phyloP scores from a whole-genome alignment of 257 asterid species.

The Apocynum venetum region DNA sequence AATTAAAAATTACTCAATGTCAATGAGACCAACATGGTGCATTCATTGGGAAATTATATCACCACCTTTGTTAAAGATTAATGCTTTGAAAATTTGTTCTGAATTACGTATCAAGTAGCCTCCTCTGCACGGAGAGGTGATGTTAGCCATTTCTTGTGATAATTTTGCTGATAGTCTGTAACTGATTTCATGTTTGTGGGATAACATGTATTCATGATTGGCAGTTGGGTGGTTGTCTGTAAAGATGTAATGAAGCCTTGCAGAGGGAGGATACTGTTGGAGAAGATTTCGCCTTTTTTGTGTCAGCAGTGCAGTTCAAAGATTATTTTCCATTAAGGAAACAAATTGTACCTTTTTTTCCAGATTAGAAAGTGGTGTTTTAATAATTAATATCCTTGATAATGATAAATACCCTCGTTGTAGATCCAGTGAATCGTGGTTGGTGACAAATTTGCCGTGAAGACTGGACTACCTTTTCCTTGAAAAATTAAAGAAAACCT shows the following conservation, averaged over 20 bases:
- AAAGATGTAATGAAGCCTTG: conserved; percentile 18
- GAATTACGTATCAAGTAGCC: background rate
- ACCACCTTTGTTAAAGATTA: background rate
- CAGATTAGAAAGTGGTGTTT: background rate
- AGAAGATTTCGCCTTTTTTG: background rate
- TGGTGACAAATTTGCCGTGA: background rate
- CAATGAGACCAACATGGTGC: no score
- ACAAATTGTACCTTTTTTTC: conserved; percentile 2
- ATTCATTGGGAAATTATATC: background rate
- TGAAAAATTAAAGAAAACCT: background rate
- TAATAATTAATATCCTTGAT: background rate
- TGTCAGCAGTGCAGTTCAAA: conserved; percentile 2
- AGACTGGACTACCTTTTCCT: background rate
- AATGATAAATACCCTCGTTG: background rate
- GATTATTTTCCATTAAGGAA: background rate
- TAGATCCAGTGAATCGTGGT: background rate
- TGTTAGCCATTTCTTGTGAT: background rate
- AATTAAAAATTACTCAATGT: no score
- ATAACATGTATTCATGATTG: conserved; percentile 18
- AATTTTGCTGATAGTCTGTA: background rate
- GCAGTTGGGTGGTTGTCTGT: conserved; percentile 91
- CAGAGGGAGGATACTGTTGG: conserved; percentile 2
- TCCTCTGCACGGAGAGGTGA: background rate
- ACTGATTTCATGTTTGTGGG: conserved; percentile 1
- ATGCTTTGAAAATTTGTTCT: background rate